These are phyloP conservation scores for Kwoniella bestiolae DNA, from an alignment of 768 basidiomycete genomes.

Conservation along the genomic window DNA sequence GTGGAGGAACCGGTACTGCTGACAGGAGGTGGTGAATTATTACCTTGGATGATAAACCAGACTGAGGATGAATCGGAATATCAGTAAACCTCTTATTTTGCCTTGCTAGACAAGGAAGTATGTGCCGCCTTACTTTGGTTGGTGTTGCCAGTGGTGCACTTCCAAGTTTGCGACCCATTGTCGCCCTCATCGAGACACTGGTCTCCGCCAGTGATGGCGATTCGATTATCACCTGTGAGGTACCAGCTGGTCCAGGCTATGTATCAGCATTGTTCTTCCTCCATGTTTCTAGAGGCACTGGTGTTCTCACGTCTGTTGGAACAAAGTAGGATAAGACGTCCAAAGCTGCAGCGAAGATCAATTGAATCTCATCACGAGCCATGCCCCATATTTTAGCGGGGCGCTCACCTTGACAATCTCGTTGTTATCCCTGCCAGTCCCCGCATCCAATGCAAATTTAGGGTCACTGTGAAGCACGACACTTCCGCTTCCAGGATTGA, in stretches of 20 bases:
- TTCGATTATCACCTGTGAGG: constrained; percentile 48
- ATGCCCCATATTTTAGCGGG: too few relatives aligned
- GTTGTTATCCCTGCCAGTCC: constrained; percentile 16
- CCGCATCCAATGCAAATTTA: constrained; percentile 26
- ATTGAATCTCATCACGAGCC: too few relatives aligned
- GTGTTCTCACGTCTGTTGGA: constrained; percentile 28
- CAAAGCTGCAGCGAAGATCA: too few relatives aligned
- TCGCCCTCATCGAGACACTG: constrained; percentile 52
- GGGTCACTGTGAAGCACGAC: constrained; percentile 17
- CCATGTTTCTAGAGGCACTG: not conserved
- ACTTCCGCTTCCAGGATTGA: constrained; percentile 23
- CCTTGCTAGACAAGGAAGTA: too few relatives aligned
- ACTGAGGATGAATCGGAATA: constrained; percentile 5
- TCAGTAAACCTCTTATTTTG: too few relatives aligned
- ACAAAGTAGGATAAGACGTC: constrained; percentile 26
- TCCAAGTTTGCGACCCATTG: constrained; percentile 48
- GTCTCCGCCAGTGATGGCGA: constrained; percentile 54
- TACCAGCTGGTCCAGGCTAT: constrained; percentile 29
- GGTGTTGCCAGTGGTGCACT: constrained; percentile 53
- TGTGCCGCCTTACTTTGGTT: constrained; percentile 54
- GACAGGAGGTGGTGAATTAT: constrained; percentile 1
- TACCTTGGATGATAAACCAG: constrained; percentile 15
- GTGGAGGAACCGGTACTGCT: not conserved
- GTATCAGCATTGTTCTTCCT: not conserved
- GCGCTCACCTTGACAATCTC: constrained; percentile 33